Evolutionary conservation across 1,284 basidiomycete genomes (phyloP).

Genomic region (Trametes versicolor): DNA sequence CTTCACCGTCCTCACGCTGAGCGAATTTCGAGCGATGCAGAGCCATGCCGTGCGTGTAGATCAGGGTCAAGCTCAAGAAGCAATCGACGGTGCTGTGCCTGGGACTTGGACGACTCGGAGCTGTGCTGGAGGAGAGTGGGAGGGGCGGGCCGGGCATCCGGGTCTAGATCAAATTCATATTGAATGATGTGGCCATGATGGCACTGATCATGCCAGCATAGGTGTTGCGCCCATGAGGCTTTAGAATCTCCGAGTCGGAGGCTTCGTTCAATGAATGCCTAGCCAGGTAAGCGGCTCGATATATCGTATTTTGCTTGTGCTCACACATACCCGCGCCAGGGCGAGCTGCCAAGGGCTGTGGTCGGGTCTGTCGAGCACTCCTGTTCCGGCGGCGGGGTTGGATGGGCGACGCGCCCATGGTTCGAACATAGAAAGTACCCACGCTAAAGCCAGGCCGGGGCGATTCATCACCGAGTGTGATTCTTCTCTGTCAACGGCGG

Average conservation of each 20-base stretch:
- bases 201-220: background rate
- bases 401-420: background rate
- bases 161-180: background rate
- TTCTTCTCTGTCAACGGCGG: background rate
- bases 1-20: too few species aligned
- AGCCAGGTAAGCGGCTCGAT: too few species aligned
- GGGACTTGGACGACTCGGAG: background rate
- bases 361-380: too few species aligned
- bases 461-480: conserved; percentile 3
- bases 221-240: background rate
- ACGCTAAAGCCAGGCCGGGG: background rate
- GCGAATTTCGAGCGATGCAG: background rate
- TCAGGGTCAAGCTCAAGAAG: background rate
- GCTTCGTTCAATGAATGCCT: too few species aligned
- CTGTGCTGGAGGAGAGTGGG: background rate
- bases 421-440: background rate
- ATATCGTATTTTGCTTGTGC: too few species aligned
- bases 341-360: too few species aligned
- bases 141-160: background rate
- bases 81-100: background rate
- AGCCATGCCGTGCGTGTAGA: background rate
- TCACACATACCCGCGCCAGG: too few species aligned
- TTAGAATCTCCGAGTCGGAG: background rate
- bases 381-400: background rate
- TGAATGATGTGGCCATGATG: background rate